phyloP scores from a whole-genome alignment of 306 rosid genomes.

The Corylus avellana region DNA sequence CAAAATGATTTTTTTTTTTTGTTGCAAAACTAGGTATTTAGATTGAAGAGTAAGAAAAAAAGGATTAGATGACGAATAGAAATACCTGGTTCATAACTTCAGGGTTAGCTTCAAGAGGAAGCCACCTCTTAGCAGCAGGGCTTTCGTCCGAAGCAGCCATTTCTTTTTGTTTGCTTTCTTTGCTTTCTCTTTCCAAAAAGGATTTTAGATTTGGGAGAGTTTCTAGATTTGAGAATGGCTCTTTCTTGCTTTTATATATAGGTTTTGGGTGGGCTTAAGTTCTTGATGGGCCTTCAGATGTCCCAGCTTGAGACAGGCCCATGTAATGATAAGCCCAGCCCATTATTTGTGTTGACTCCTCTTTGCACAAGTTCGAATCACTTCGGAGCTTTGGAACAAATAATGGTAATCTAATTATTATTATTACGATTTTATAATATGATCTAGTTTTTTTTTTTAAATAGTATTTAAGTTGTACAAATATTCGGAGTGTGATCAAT shows the following conservation, averaged over 20 bases:
- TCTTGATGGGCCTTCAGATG: neutral
- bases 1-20: neutral
- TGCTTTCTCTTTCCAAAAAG: neutral
- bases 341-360: neutral
- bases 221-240: neutral
- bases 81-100: constrained; percentile 92
- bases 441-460: no score
- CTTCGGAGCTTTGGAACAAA: no score
- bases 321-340: neutral
- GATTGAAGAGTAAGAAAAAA: neutral
- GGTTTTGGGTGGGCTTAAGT: constrained; percentile 22
- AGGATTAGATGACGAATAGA: neutral
- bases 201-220: no score
- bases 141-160: constrained; percentile 63
- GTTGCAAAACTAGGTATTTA: neutral
- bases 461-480: no score
- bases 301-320: neutral
- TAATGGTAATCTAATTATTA: no score
- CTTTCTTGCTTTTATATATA: constrained; percentile 22
- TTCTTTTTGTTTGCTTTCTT: neutral
- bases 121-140: constrained; percentile 77
- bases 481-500: no score
- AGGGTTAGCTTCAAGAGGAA: constrained; percentile 99
- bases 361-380: neutral
- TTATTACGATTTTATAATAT: no score